Conservation (phyloP, 176 grass and related monocot genomes). For the barley (Hordeum vulgare) region MorexV3_pseudomolecules_assembly NC_058524.1:569523600-569524099, state of each 20-base stretch:
- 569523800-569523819: background rate
- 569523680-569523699: no score
- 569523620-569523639: no score
- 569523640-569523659: no score
- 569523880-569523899: background rate
- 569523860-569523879: background rate
- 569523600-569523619: no score
- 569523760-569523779: background rate
- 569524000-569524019: background rate
- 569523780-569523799: background rate
- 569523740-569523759: background rate
- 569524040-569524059: background rate
- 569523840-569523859: background rate
- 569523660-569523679: no score
- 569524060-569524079: slow-evolving; percentile 38
- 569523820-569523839: background rate
- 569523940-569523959: background rate
- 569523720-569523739: no score
- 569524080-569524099: slow-evolving; percentile 20
- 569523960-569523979: background rate
- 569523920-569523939: background rate
- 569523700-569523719: no score
- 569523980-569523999: background rate
- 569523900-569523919: background rate
- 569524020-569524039: background rate